A percentile compares a stretch with the other conserved stretches of the same genome.
Evolutionary conservation across 768 basidiomycete species (phyloP).

Genomic region (Neoboletus subvelutipes): DNA sequence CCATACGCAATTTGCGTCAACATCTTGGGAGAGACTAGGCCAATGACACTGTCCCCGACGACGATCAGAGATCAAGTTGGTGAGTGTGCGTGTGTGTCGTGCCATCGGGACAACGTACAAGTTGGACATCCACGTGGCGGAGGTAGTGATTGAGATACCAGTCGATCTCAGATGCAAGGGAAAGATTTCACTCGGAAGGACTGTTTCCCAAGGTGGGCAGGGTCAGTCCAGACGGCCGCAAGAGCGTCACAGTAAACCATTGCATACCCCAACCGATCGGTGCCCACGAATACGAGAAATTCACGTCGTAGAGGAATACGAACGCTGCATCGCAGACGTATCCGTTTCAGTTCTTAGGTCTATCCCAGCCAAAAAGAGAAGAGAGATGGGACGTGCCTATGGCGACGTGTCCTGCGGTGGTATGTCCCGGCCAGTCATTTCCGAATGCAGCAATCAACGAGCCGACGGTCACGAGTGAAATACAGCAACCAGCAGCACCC

Average conservation of each 20-base stretch:
- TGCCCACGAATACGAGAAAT: slow-evolving; percentile 37
- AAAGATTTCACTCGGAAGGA: slow-evolving; percentile 42
- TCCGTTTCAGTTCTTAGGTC: slow-evolving; percentile 9
- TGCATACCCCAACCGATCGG: slow-evolving; percentile 30
- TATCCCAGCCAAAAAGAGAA: slow-evolving; percentile 5
- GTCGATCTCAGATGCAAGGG: slow-evolving; percentile 42
- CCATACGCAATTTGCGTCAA: slow-evolving; percentile 20
- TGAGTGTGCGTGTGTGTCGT: neutral
- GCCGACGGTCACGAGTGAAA: slow-evolving; percentile 31
- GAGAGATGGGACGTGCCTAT: slow-evolving; percentile 27
- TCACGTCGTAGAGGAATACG: slow-evolving; percentile 39
- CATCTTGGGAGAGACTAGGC: slow-evolving; percentile 31
- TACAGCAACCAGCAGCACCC: slow-evolving; percentile 37
- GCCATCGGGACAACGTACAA: slow-evolving; percentile 21
- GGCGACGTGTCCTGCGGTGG: slow-evolving; percentile 25
- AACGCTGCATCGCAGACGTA: slow-evolving; percentile 30
- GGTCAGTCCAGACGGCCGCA: neutral
- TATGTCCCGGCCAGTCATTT: slow-evolving; percentile 30
- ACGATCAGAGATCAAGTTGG: neutral
- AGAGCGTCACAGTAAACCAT: neutral
- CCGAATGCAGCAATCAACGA: slow-evolving; percentile 30
- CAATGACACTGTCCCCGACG: slow-evolving; percentile 22
- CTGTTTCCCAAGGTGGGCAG: slow-evolving; percentile 18
- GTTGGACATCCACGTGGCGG: slow-evolving; percentile 42
- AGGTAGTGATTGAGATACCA: slow-evolving; percentile 42